Base-by-base conservation (phyloP, 148 eudicot species). In the Fallopia convolvulus region DNA sequence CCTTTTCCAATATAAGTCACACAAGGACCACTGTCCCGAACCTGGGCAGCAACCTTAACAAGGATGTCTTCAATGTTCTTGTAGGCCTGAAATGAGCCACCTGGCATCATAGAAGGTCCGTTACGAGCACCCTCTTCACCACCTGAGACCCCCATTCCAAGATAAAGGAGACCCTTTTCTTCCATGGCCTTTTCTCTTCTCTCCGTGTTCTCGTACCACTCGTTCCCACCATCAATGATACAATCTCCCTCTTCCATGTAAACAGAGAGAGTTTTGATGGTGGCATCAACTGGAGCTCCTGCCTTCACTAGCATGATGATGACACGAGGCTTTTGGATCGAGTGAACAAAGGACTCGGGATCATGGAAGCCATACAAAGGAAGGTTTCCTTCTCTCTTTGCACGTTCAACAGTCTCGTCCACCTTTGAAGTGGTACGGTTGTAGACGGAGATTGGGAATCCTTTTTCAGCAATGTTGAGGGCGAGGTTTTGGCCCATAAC, bases 401-500 rank as follows among this genome's bases (percentile, higher is more conserved):
- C 98, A 74, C 98, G 82, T 77, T 87, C 92, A 6, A 91, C 89
- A 5, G 98, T 93, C 81, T 93, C 98, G 13, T 93, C 98, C 30
- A 91, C 98, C 81, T 93, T 93, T 77, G 93, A 89, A 49, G 93
- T 89, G 41, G 92, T 93, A 33, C 98, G 81, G 81, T 91, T 93
- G 87, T 93, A 93, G 76, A 92, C 97, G 23, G 97, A 90, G 23
- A 92, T 92, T 21, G 97, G 97, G 82, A 92, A 92, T 18, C 97
- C 97, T 90, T 92, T 92, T n/a, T 92, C 97, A 79, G 97, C 97
- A 80, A 93, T 91, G 90, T 93, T 91, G 56, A 91, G 97, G 76
- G 98, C 98, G 13, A 93, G 97, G 82, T 93, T 93, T 83, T 93
- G 98, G 53, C 98, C 98, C 98, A 91, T 91, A 49, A 93, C 97